A percentile compares a stretch with the other conserved stretches of the same genome.
These are phyloP conservation scores for Epichloe sibirici DNA, from an alignment of 2,329 filamentous ascomycete species.

Conservation along the genomic window DNA sequence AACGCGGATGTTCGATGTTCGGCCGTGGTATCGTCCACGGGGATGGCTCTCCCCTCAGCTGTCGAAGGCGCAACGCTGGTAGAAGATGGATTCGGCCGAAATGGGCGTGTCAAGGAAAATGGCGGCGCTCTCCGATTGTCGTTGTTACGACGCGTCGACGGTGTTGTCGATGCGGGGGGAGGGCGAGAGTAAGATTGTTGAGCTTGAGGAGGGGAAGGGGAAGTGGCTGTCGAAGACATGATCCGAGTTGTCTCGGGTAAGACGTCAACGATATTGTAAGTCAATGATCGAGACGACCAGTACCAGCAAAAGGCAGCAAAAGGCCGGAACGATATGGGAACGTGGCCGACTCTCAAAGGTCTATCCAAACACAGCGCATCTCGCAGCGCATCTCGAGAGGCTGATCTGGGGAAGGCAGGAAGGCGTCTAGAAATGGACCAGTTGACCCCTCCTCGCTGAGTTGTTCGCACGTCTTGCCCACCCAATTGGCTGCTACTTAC, in stretches of 20 bases:
- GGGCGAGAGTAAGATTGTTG: constrained; percentile 7
- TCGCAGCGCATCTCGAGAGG: no score
- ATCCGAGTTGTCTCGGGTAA: neutral
- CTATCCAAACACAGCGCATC: no score
- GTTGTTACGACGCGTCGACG: constrained; percentile 14
- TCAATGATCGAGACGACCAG: no score
- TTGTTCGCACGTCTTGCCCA: no score
- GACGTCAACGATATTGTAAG: neutral
- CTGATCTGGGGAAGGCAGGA: no score
- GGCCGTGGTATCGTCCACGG: constrained; percentile 42
- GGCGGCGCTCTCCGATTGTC: constrained; percentile 27
- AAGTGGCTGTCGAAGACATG: constrained; percentile 4
- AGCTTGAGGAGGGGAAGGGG: constrained; percentile 11
- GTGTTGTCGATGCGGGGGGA: constrained; percentile 12
- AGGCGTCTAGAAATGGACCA: no score
- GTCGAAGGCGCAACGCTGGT: constrained; percentile 41
- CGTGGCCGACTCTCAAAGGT: no score
- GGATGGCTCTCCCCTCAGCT: constrained; percentile 43
- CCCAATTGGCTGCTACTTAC: no score
- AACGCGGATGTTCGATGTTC: constrained; percentile 47
- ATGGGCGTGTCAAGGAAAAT: constrained; percentile 35
- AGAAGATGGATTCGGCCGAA: constrained; percentile 37
- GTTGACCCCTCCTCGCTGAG: no score
- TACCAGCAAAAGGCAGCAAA: neutral
- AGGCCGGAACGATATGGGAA: no score